These are phyloP conservation scores for Setomelanomma holmii DNA, from an alignment of 2,329 filamentous ascomycete species.

Conservation along the genomic window DNA sequence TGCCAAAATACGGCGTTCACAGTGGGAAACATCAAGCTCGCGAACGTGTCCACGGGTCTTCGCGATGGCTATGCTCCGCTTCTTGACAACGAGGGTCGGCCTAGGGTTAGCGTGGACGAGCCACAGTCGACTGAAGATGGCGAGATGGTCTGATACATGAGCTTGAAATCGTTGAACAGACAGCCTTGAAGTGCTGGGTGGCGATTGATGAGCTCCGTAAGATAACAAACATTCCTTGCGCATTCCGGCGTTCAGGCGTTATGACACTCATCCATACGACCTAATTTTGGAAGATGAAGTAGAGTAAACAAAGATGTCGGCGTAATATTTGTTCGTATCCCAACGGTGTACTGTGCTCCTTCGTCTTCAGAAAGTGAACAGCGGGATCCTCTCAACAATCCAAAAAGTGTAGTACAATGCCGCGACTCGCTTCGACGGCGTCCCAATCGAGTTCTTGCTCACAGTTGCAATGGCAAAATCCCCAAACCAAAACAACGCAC, in stretches of 20 bases:
- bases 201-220: too few relatives aligned
- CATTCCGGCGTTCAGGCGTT: too few relatives aligned
- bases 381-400: conserved; percentile 5
- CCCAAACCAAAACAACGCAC: neutral
- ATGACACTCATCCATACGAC: too few relatives aligned
- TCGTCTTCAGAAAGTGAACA: conserved; percentile 1
- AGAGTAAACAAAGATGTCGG: too few relatives aligned
- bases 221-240: too few relatives aligned
- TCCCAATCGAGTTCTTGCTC: conserved; percentile 1
- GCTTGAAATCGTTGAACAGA: too few relatives aligned
- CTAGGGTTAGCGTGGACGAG: conserved; percentile 26
- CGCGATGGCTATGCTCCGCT: conserved; percentile 30
- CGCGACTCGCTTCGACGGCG: conserved; percentile 1
- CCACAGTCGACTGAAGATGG: conserved; percentile 8
- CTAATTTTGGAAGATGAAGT: too few relatives aligned
- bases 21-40: conserved; percentile 14
- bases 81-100: conserved; percentile 15
- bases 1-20: conserved; percentile 30
- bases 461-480: conserved; percentile 6
- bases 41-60: neutral
- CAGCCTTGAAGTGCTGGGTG: too few relatives aligned
- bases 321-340: too few relatives aligned
- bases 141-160: conserved; percentile 4
- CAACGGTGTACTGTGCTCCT: too few relatives aligned
- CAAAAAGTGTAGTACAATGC: conserved; percentile 6